Conservation (phyloP, 2,329 filamentous ascomycete species). For the Didymella segeticola region DNA sequence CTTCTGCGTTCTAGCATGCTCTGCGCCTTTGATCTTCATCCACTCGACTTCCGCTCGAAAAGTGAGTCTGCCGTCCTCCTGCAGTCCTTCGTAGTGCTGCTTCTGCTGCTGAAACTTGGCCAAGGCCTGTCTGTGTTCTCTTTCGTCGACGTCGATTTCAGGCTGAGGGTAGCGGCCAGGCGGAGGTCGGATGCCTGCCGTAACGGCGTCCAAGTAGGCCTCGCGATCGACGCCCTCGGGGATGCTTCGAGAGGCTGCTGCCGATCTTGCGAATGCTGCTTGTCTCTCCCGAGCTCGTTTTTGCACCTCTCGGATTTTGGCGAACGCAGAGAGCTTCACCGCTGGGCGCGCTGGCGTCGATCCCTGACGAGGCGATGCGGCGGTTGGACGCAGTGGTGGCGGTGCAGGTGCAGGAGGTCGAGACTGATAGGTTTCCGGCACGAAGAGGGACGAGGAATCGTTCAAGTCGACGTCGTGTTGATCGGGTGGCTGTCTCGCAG, state of each 20-base stretch:
- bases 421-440: slow-evolving; percentile 16
- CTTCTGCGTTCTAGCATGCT: slow-evolving; percentile 29
- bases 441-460: slow-evolving; percentile 21
- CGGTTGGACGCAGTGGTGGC: not conserved
- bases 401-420: not conserved
- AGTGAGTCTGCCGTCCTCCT: slow-evolving; percentile 20
- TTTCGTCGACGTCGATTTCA: slow-evolving; percentile 11
- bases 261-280: slow-evolving; percentile 3
- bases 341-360: not conserved
- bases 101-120: slow-evolving; percentile 30
- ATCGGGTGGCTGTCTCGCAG: not conserved
- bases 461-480: not conserved
- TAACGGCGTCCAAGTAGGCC: slow-evolving; percentile 24
- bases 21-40: slow-evolving; percentile 30
- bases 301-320: slow-evolving; percentile 22
- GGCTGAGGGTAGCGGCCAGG: not conserved
- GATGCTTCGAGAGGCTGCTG: not conserved
- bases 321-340: not conserved
- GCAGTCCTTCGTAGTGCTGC: slow-evolving; percentile 27
- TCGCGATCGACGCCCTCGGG: slow-evolving; percentile 11
- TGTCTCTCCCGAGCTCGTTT: slow-evolving; percentile 11
- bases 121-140: slow-evolving; percentile 17
- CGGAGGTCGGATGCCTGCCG: slow-evolving; percentile 1
- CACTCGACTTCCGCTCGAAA: slow-evolving; percentile 41
- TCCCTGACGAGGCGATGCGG: not conserved